Conservation (phyloP, 2,329 filamentous ascomycete genomes). For the Plenodomus lindquistii region DNA sequence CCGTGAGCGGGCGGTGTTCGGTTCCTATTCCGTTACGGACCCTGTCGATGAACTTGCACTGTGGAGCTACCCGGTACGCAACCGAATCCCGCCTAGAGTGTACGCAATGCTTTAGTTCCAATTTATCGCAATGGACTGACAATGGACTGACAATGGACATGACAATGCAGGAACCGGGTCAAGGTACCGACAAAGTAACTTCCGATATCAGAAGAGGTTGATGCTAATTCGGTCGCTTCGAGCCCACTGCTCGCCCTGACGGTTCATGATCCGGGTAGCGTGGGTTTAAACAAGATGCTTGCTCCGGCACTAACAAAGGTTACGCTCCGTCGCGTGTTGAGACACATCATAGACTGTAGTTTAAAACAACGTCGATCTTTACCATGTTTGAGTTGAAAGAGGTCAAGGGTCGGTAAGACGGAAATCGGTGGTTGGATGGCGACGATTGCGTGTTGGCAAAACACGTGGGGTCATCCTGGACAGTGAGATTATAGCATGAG, state of each 20-base stretch:
- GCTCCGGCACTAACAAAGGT: neutral
- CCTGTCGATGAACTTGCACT: neutral
- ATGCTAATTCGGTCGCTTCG: neutral
- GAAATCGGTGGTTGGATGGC: neutral
- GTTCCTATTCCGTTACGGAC: neutral
- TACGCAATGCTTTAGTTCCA: neutral
- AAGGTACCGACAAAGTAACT: neutral
- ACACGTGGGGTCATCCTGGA: neutral
- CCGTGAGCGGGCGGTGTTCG: neutral
- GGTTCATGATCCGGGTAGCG: neutral
- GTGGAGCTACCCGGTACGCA: neutral
- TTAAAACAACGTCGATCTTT: neutral
- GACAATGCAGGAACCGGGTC: neutral
- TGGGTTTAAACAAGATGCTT: neutral
- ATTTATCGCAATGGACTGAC: neutral
- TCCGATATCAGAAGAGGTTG: neutral
- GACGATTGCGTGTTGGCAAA: neutral
- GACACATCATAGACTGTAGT: too few relatives aligned
- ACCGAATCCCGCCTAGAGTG: neutral
- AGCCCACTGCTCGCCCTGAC: neutral
- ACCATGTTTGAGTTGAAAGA: neutral
- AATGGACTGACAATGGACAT: too few relatives aligned
- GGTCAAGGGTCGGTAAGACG: neutral
- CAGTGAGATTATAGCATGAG: neutral
- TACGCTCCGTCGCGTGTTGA: neutral